These are phyloP conservation scores for Torrubiellomyces zombiae DNA, from an alignment of 2,329 filamentous ascomycete species.

Conservation along the genomic window DNA sequence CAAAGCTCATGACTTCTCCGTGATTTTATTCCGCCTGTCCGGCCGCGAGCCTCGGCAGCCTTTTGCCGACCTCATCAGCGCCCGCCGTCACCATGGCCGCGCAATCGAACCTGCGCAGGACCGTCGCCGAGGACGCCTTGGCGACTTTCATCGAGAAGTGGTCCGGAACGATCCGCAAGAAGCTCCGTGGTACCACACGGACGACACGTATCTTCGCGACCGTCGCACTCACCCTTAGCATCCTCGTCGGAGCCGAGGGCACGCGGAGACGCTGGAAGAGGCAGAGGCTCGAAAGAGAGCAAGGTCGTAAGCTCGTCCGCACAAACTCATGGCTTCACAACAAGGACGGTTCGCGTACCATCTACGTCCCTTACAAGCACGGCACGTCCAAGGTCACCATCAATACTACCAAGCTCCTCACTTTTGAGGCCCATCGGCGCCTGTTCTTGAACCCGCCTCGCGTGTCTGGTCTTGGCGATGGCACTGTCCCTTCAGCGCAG, in stretches of 20 bases:
- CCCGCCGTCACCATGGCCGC: conserved; percentile 54
- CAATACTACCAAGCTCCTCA: conserved; percentile 74
- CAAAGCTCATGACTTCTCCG: background rate
- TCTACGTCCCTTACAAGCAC: conserved; percentile 86
- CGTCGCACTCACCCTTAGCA: conserved; percentile 57
- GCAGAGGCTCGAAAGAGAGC: conserved; percentile 60
- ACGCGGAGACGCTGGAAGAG: conserved; percentile 62
- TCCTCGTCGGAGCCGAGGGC: conserved; percentile 65
- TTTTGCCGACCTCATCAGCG: no score
- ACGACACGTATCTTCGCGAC: conserved; percentile 61
- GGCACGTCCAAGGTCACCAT: conserved; percentile 84
- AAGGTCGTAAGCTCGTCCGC: conserved; percentile 65
- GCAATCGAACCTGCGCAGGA: conserved; percentile 65
- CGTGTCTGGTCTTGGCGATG: conserved; percentile 59
- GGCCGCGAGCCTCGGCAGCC: background rate
- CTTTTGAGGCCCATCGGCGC: conserved; percentile 88
- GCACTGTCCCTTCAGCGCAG: conserved; percentile 66
- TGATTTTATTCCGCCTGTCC: no score
- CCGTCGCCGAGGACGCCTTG: conserved; percentile 49
- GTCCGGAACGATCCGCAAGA: conserved; percentile 31
- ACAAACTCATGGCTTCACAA: conserved; percentile 86
- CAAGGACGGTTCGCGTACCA: conserved; percentile 87
- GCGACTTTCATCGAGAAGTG: conserved; percentile 47
- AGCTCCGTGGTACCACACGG: conserved; percentile 48
- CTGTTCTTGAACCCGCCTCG: conserved; percentile 84